Conservation (phyloP, 2,329 filamentous ascomycete species). For the Talaromyces funiculosus region DNA sequence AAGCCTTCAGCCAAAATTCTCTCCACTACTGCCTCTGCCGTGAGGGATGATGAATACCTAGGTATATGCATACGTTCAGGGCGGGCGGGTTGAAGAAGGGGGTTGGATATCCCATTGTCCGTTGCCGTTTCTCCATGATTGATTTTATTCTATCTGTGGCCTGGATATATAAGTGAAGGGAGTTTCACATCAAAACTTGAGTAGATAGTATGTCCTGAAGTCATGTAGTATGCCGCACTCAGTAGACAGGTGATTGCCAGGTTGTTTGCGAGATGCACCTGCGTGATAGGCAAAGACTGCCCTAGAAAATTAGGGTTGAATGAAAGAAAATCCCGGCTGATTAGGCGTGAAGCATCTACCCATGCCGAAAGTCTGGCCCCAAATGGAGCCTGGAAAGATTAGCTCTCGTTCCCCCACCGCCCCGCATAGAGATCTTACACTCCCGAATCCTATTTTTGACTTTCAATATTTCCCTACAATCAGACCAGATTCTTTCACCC, state of each 20-base stretch:
- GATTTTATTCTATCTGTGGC: too few species aligned
- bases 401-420: neutral
- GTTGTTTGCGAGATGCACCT: too few species aligned
- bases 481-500: neutral
- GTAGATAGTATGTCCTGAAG: too few species aligned
- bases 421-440: neutral
- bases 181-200: too few species aligned
- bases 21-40: slow-evolving; percentile 33
- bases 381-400: neutral
- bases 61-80: slow-evolving; percentile 30
- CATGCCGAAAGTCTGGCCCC: neutral
- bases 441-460: neutral
- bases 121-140: neutral
- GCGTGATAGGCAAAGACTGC: too few species aligned
- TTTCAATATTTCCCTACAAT: neutral
- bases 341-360: too few species aligned
- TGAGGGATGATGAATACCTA: slow-evolving; percentile 40
- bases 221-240: too few species aligned
- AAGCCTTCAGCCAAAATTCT: slow-evolving; percentile 31
- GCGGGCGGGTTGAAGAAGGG: slow-evolving; percentile 17
- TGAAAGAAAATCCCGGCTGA: too few species aligned
- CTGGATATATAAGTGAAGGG: too few species aligned
- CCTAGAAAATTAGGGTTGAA: too few species aligned
- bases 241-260: too few species aligned
- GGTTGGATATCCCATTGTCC: slow-evolving; percentile 14